Evolutionary conservation across 164 flowering plant species (phyloP).

Genomic region (Magnolia officinalis): DNA sequence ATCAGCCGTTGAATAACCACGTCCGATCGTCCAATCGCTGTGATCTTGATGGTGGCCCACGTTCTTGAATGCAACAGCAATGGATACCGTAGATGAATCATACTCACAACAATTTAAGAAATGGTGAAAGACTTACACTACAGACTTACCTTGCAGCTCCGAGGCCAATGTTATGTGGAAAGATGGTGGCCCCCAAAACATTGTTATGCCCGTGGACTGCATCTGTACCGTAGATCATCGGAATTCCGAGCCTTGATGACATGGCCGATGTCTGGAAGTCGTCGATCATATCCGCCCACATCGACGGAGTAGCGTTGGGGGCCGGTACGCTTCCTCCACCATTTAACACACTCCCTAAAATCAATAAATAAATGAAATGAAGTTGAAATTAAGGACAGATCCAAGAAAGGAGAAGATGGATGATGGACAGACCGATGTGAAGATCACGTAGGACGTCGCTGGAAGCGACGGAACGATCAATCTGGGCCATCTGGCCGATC

Average conservation of each 20-base stretch:
- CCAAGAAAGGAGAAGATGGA: not conserved
- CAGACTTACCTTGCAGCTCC: constrained; percentile 32
- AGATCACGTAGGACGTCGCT: constrained; percentile 32
- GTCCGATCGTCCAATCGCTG: no score
- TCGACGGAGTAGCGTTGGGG: constrained; percentile 18
- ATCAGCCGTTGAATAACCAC: no score
- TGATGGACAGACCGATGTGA: constrained; percentile 34
- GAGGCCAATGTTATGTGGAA: constrained; percentile 42
- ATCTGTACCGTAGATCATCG: constrained; percentile 33
- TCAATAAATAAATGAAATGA: not conserved
- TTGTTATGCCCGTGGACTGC: constrained; percentile 42
- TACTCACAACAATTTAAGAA: no score
- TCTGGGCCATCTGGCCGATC: constrained; percentile 71
- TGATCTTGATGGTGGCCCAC: no score
- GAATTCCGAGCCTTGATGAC: constrained; percentile 32
- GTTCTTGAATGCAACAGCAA: no score
- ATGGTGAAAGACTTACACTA: no score
- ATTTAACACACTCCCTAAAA: constrained; percentile 29
- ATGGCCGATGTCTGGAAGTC: constrained; percentile 22
- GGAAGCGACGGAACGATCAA: constrained; percentile 53
- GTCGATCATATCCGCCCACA: constrained; percentile 40
- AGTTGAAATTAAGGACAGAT: not conserved
- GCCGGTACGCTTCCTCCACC: constrained; percentile 29
- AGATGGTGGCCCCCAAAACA: constrained; percentile 35
- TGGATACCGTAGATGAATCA: not conserved